Percentiles rank a stretch among this genome's conserved stretches.
phyloP scores from a whole-genome alignment of 2,329 filamentous ascomycete genomes.

The Epichloe scottii region DNA sequence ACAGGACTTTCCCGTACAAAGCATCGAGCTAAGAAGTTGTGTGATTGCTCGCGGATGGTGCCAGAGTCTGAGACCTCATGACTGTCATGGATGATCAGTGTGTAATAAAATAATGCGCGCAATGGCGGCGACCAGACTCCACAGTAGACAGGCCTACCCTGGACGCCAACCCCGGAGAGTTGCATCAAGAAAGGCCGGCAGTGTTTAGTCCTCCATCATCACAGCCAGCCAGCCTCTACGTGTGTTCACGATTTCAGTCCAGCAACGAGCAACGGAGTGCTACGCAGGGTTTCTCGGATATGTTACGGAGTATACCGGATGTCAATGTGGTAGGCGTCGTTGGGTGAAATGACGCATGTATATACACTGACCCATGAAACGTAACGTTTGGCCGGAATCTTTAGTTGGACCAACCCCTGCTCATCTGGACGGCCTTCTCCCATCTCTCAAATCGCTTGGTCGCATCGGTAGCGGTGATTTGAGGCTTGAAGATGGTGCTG shows the following conservation, averaged over 20 bases:
- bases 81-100: constrained; percentile 18
- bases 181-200: neutral
- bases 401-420: constrained; percentile 51
- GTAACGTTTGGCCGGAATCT: neutral
- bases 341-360: neutral
- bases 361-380: constrained; percentile 1
- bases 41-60: constrained; percentile 25
- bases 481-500: constrained; percentile 54
- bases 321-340: no score
- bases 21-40: constrained; percentile 18
- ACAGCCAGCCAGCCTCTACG: no score
- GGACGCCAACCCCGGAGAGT: neutral
- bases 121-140: neutral
- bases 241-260: no score
- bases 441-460: constrained; percentile 55
- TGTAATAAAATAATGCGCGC: no score
- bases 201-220: neutral
- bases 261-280: no score
- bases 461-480: constrained; percentile 47
- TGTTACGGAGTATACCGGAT: no score
- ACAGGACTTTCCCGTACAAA: constrained; percentile 11
- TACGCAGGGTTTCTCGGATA: no score
- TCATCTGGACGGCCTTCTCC: constrained; percentile 70
- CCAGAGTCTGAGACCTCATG: constrained; percentile 13
- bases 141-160: neutral